These are phyloP conservation scores for Pleomassaria siparia DNA, from an alignment of 2,329 filamentous ascomycete species.

Conservation along the genomic window DNA sequence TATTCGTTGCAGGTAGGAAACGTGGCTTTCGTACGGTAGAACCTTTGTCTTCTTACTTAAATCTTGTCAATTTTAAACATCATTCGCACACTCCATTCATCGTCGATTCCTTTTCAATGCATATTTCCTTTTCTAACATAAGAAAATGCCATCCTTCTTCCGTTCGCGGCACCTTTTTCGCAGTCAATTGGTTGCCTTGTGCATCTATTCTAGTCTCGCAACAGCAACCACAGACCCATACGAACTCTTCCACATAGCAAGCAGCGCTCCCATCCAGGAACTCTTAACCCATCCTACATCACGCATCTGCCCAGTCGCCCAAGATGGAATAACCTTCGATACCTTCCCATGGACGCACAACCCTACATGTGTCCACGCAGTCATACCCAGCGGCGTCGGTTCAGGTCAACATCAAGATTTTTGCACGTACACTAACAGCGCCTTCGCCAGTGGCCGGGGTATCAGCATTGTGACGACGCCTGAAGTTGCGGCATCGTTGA, in stretches of 20 bases:
- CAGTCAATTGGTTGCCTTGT: background rate
- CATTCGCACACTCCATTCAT: background rate
- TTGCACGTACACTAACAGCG: conserved; percentile 30
- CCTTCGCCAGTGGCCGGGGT: conserved; percentile 29
- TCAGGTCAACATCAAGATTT: conserved; percentile 15
- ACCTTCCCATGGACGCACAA: conserved; percentile 34
- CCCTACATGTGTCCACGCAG: conserved; percentile 25
- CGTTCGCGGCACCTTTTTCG: background rate
- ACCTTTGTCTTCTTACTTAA: background rate
- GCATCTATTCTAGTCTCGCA: conserved; percentile 8
- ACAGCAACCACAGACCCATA: conserved; percentile 10
- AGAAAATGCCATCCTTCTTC: background rate
- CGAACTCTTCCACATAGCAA: conserved; percentile 20
- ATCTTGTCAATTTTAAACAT: background rate
- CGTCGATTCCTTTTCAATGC: background rate
- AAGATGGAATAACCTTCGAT: conserved; percentile 24
- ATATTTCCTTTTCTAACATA: background rate
- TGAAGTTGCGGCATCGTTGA: conserved; percentile 24
- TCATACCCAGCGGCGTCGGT: conserved; percentile 10
- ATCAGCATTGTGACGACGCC: conserved; percentile 33
- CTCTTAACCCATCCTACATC: conserved; percentile 15
- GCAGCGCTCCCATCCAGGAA: conserved; percentile 23
- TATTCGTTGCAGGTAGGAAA: conserved; percentile 9
- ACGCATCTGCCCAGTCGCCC: conserved; percentile 20
- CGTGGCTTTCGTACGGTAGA: conserved; percentile 12